A percentile compares a stretch with the other conserved stretches of the same genome.
Evolutionary conservation across 2,329 filamentous ascomycete species (phyloP).

Genomic region (Ustilaginoidea virens): DNA sequence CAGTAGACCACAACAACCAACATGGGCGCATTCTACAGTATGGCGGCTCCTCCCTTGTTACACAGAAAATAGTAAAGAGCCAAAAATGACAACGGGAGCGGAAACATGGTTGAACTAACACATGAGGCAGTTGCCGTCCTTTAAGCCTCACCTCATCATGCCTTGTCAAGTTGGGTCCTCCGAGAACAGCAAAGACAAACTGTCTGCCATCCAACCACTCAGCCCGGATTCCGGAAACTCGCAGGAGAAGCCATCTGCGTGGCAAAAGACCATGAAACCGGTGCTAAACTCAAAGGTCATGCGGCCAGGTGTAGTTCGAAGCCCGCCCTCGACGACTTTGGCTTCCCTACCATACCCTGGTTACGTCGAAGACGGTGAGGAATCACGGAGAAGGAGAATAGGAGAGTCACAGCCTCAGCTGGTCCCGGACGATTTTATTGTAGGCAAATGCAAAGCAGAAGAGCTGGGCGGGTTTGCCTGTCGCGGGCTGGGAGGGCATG

Average conservation of each 20-base stretch:
- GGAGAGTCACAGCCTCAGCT: slow-evolving; percentile 9
- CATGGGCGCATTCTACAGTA: too few species aligned
- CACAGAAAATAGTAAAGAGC: too few species aligned
- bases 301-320: neutral
- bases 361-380: slow-evolving; percentile 9
- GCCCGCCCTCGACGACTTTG: neutral
- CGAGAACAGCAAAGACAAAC: slow-evolving; percentile 3
- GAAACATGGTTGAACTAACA: too few species aligned
- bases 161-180: too few species aligned
- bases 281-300: neutral
- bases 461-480: neutral
- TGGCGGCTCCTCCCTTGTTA: too few species aligned
- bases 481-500: too few species aligned
- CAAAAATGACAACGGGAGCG: too few species aligned
- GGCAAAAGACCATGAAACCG: neutral
- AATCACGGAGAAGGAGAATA: slow-evolving; percentile 7
- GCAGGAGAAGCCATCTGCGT: neutral
- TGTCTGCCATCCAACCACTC: too few species aligned
- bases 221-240: too few species aligned
- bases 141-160: too few species aligned
- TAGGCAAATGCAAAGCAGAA: slow-evolving; percentile 2
- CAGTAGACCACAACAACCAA: too few species aligned
- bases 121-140: too few species aligned
- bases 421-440: slow-evolving; percentile 7
- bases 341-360: slow-evolving; percentile 6